phyloP scores from a whole-genome alignment of 495 filamentous ascomycete species.

The Friedmanniomyces simplex region DNA sequence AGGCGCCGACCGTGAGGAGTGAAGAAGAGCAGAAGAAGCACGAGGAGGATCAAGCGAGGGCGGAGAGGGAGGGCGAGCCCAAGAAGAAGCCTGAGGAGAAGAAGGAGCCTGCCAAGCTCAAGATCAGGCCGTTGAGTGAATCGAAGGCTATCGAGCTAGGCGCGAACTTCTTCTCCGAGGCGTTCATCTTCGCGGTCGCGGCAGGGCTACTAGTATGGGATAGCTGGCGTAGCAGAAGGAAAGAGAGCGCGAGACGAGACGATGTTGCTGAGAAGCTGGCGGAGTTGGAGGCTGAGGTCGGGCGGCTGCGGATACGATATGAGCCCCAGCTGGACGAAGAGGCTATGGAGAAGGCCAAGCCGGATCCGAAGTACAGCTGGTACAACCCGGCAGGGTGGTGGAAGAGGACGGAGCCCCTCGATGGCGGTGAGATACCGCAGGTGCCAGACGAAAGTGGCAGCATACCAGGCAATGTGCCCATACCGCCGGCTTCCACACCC shows the following conservation, averaged over 20 bases:
- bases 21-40: constrained; percentile 55
- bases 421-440: constrained; percentile 14
- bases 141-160: constrained; percentile 91
- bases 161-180: constrained; percentile 86
- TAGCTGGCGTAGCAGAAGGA: constrained; percentile 59
- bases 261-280: constrained; percentile 58
- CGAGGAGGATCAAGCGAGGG: constrained; percentile 28
- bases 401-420: constrained; percentile 8
- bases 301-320: constrained; percentile 40
- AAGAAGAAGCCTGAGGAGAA: constrained; percentile 36
- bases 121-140: constrained; percentile 73
- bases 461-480: constrained; percentile 17
- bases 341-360: constrained; percentile 44
- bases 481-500: background rate
- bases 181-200: constrained; percentile 78
- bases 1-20: constrained; percentile 70
- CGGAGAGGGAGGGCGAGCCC: constrained; percentile 40
- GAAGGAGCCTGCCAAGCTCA: constrained; percentile 6
- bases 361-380: constrained; percentile 8
- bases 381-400: constrained; percentile 19
- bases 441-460: background rate
- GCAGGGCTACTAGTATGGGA: constrained; percentile 73
- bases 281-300: constrained; percentile 45
- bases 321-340: constrained; percentile 48
- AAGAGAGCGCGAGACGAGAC: constrained; percentile 65